phyloP scores from a whole-genome alignment of 2,329 filamentous ascomycete species.

The Sclerotinia sclerotiorum region DNA sequence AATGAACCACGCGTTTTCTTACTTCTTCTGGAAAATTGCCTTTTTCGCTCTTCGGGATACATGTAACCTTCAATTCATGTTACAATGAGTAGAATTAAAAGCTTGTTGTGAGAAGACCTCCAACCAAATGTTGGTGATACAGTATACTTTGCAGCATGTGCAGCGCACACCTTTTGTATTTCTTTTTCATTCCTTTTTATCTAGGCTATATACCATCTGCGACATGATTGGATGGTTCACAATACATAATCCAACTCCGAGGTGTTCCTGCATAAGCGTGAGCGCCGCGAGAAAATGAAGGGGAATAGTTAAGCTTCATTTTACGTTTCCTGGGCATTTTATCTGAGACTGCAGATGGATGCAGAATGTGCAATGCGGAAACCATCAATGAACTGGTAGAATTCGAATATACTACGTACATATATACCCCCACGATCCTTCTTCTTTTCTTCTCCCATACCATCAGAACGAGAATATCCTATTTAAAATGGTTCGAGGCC shows the following conservation, averaged over 20 bases:
- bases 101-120: background rate
- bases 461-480: background rate
- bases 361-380: background rate
- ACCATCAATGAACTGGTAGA: background rate
- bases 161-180: background rate
- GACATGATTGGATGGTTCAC: background rate
- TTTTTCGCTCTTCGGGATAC: background rate
- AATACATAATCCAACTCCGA: background rate
- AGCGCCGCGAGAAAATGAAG: background rate
- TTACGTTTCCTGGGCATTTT: background rate
- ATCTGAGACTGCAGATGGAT: background rate
- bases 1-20: background rate
- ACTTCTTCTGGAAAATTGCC: background rate
- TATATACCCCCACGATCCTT: background rate
- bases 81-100: background rate
- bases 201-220: background rate
- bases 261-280: slow-evolving; percentile 15
- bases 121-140: slow-evolving; percentile 17
- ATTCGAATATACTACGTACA: background rate
- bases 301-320: background rate
- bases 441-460: background rate
- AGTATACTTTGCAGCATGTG: background rate
- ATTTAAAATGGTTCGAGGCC: background rate
- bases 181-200: background rate
- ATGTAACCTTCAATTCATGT: slow-evolving; percentile 2